Percentiles rank a stretch among this genome's conserved stretches.
phyloP scores from a whole-genome alignment of 129 eudicot species.

The Lactuca saligna region DNA sequence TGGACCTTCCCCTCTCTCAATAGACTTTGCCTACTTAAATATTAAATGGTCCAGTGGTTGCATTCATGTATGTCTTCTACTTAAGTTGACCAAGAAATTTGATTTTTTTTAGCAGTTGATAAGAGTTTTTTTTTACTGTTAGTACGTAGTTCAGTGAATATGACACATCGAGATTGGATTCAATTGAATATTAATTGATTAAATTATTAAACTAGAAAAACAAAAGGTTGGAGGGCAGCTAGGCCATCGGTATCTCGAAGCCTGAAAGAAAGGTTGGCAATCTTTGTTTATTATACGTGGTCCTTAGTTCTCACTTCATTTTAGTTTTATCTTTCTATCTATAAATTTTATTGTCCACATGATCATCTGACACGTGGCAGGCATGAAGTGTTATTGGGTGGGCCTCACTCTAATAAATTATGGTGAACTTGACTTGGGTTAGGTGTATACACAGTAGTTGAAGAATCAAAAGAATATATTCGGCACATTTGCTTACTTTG shows the following conservation, averaged over 20 bases:
- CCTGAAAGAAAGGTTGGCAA: slow-evolving; percentile 16
- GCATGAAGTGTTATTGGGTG: background rate
- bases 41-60: slow-evolving; percentile 10
- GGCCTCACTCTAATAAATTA: background rate
- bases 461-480: slow-evolving; percentile 26
- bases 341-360: slow-evolving; percentile 18
- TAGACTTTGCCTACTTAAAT: slow-evolving; percentile 19
- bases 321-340: slow-evolving; percentile 26
- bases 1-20: slow-evolving; percentile 24
- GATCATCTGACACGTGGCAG: slow-evolving; percentile 27
- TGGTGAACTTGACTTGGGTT: slow-evolving; percentile 16
- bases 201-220: background rate
- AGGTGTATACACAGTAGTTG: slow-evolving; percentile 12
- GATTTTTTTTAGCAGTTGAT: background rate
- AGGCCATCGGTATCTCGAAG: slow-evolving; percentile 14
- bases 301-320: slow-evolving; percentile 25
- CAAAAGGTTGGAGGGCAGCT: background rate
- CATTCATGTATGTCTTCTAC: slow-evolving; percentile 22
- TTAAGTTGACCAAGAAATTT: slow-evolving; percentile 6
- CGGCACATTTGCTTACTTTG: slow-evolving; percentile 18
- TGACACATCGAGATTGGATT: background rate
- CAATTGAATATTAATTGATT: background rate
- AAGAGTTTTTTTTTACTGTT: background rate
- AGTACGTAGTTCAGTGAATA: background rate
- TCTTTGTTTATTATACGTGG: slow-evolving; percentile 24